Conservation (phyloP, 1,284 basidiomycete genomes). For the Ustilago bromivora region DNA sequence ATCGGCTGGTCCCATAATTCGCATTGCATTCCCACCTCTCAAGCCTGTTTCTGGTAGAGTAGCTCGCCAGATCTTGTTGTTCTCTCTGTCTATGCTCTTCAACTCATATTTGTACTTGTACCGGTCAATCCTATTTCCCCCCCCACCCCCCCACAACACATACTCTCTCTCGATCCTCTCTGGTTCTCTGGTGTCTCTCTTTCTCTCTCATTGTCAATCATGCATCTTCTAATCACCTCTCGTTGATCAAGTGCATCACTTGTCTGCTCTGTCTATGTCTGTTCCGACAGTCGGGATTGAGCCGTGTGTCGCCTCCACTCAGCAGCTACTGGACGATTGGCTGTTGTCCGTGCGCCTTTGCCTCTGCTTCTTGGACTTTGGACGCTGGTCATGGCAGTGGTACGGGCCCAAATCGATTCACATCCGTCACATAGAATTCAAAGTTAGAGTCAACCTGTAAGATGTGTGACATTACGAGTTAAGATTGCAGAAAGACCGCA, state of each 20-base stretch:
- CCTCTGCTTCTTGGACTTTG: not conserved
- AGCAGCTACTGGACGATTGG: too few relatives aligned
- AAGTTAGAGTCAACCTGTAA: not conserved
- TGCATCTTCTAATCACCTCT: too few relatives aligned
- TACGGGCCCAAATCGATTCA: not conserved
- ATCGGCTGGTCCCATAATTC: constrained; percentile 3
- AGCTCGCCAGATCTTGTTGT: constrained; percentile 21
- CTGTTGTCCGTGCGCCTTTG: too few relatives aligned
- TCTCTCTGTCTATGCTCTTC: not conserved
- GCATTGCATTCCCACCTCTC: constrained; percentile 34
- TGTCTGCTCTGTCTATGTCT: not conserved
- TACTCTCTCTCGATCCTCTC: constrained; percentile 2
- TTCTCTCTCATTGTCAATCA: not conserved
- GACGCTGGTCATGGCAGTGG: not conserved
- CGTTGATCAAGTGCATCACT: not conserved
- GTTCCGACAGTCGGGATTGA: too few relatives aligned
- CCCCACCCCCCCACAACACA: not conserved
- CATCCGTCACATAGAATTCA: not conserved
- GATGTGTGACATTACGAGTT: not conserved
- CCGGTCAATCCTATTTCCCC: not conserved
- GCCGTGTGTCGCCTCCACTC: too few relatives aligned
- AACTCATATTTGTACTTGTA: constrained; percentile 27
- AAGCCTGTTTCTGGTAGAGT: constrained; percentile 4
- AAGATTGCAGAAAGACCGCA: not conserved
- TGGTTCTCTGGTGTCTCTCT: not conserved